Conservation (phyloP, 1,284 basidiomycete species). For the Microstroma glucosiphilum region DNA sequence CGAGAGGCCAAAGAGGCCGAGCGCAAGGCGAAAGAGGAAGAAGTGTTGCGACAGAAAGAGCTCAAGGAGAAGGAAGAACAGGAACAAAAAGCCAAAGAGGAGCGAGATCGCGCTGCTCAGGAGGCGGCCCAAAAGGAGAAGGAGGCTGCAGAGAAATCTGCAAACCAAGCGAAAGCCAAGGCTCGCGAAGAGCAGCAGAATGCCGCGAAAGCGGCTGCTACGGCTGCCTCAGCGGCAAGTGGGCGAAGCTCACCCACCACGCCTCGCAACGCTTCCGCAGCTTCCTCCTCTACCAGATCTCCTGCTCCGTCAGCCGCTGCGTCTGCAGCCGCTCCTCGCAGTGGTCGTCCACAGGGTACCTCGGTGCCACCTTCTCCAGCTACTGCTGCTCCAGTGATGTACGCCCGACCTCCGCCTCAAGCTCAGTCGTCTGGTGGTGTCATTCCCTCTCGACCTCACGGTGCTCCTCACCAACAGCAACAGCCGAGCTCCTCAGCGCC, state of each 20-base stretch:
- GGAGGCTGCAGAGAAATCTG: conserved; percentile 53
- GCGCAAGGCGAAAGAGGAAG: conserved; percentile 54
- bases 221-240: conserved; percentile 6
- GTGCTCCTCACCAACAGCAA: conserved; percentile 1
- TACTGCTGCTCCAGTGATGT: background rate
- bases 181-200: conserved; percentile 59
- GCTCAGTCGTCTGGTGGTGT: background rate
- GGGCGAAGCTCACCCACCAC: too few species aligned
- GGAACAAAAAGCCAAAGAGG: conserved; percentile 51
- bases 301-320: background rate
- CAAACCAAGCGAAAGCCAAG: conserved; percentile 51
- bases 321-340: conserved; percentile 6
- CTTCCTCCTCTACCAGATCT: conserved; percentile 6
- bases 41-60: conserved; percentile 31
- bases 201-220: conserved; percentile 16
- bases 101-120: conserved; percentile 61
- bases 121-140: conserved; percentile 56
- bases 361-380: conserved; percentile 8
- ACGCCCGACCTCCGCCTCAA: background rate
- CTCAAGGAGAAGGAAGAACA: conserved; percentile 17
- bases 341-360: background rate
- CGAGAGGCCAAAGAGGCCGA: conserved; percentile 20
- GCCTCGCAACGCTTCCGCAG: background rate
- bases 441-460: conserved; percentile 2
- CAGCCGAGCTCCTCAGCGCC: background rate